phyloP scores from a whole-genome alignment of 1,284 basidiomycete genomes.

The Cutaneotrichosporon dermatis region DNA sequence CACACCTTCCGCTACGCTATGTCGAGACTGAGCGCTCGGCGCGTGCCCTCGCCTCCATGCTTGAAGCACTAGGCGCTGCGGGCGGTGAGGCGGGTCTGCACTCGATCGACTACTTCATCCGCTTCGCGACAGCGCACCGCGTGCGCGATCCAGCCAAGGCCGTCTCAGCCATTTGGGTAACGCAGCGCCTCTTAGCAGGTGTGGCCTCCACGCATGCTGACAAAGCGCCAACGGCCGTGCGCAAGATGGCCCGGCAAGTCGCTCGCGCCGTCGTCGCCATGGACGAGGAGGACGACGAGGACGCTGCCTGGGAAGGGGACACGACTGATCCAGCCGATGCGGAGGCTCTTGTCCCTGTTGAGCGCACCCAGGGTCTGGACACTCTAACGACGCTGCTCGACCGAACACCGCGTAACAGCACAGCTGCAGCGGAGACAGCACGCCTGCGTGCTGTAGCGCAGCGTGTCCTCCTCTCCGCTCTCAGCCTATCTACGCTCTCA shows the following conservation, averaged over 20 bases:
- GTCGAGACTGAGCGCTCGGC: conserved; percentile 59
- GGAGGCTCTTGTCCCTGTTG: conserved; percentile 48
- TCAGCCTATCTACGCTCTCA: conserved; percentile 68
- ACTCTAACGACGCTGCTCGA: conserved; percentile 46
- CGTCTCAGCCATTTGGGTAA: conserved; percentile 78
- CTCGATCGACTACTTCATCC: conserved; percentile 75
- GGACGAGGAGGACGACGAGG: conserved; percentile 69
- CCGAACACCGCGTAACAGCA: conserved; percentile 26
- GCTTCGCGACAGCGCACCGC: conserved; percentile 52
- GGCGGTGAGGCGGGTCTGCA: conserved; percentile 67
- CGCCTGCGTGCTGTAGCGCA: conserved; percentile 51
- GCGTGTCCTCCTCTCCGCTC: conserved; percentile 52
- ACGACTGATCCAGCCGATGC: conserved; percentile 14
- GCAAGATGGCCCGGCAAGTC: conserved; percentile 63
- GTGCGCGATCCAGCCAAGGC: conserved; percentile 50
- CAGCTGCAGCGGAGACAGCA: conserved; percentile 29
- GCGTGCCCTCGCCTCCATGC: conserved; percentile 62
- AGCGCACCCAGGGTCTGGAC: conserved; percentile 58
- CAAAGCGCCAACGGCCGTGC: conserved; percentile 53
- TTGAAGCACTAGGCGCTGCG: conserved; percentile 61
- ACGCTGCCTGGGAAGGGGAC: conserved; percentile 57
- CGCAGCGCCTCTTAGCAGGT: conserved; percentile 68
- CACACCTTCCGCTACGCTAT: conserved; percentile 57
- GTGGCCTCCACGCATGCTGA: conserved; percentile 51
- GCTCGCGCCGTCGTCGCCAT: conserved; percentile 62